A percentile compares a stretch with the other conserved stretches of the same genome.
These are phyloP conservation scores for Geranium rotundifolium DNA, from an alignment of 345 rosid species.

Conservation along the genomic window DNA sequence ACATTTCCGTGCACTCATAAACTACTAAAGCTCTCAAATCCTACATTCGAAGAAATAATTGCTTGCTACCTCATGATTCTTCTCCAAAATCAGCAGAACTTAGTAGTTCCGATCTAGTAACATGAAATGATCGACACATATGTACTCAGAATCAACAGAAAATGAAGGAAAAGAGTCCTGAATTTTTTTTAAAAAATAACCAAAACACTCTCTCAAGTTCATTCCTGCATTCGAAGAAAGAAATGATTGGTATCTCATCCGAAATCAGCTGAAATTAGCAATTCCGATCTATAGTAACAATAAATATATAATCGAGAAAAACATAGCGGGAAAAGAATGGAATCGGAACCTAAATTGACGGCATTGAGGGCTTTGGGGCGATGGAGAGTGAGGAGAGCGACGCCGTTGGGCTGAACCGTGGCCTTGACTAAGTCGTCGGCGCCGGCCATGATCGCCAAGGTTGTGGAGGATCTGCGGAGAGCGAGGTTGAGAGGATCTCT, in stretches of 20 bases:
- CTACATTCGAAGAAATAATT: background rate
- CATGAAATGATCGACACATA: background rate
- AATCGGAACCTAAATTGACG: constrained; percentile 57
- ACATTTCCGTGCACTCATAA: too few species aligned
- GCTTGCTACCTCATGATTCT: background rate
- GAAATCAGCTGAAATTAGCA: too few species aligned
- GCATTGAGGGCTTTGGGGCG: constrained; percentile 96
- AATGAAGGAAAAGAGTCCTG: background rate
- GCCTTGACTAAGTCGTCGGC: constrained; percentile 62
- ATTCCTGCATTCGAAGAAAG: background rate
- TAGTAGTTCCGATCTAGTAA: background rate
- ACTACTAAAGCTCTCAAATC: background rate
- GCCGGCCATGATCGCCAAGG: constrained; percentile 39
- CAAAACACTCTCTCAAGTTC: too few species aligned
- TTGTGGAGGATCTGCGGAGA: background rate
- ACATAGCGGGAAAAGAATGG: too few species aligned
- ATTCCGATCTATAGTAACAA: background rate
- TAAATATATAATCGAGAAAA: background rate
- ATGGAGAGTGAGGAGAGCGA: constrained; percentile 85
- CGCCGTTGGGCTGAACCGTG: constrained; percentile 61
- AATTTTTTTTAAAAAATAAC: background rate
- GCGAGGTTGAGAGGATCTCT: constrained; percentile 11
- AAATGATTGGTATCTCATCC: background rate
- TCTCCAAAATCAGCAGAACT: too few species aligned
- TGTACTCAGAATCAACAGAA: background rate